phyloP scores from a whole-genome alignment of 345 rosid genomes.

The Brassica napus region Da-Ae NC_063444.1:43882001-43882500 shows the following conservation, averaged over 20 bases:
- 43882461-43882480: constrained; percentile 56
- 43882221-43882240: constrained; percentile 40
- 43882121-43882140: constrained; percentile 31
- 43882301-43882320: constrained; percentile 48
- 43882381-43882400: constrained; percentile 35
- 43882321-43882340: neutral
- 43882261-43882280: constrained; percentile 55
- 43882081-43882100: constrained; percentile 42
- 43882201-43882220: constrained; percentile 46
- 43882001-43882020: neutral
- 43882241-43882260: constrained; percentile 30
- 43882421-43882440: constrained; percentile 76
- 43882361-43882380: neutral
- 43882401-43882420: constrained; percentile 76
- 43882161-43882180: constrained; percentile 35
- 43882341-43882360: neutral
- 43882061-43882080: constrained; percentile 31
- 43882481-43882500: constrained; percentile 61
- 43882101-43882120: constrained; percentile 46
- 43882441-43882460: constrained; percentile 71
- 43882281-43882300: constrained; percentile 76
- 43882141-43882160: constrained; percentile 25
- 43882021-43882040: neutral
- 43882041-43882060: neutral
- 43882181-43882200: neutral